phyloP scores from a whole-genome alignment of 2,329 filamentous ascomycete genomes.

The Sclerotinia borealis region DNA sequence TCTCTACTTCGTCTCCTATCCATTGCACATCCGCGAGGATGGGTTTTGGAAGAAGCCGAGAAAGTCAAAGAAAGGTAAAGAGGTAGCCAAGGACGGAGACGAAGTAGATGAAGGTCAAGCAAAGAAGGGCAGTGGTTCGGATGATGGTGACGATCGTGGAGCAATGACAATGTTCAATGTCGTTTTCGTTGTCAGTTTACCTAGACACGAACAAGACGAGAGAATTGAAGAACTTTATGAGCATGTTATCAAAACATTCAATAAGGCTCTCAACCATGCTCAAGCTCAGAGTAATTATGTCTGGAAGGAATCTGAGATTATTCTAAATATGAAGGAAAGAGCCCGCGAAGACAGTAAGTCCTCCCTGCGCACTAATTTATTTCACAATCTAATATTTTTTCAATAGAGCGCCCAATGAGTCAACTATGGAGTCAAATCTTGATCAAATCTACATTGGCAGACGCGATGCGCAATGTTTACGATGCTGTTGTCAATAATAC shows the following conservation, averaged over 20 bases:
- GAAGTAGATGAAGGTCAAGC: constrained; percentile 11
- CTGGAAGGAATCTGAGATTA: constrained; percentile 81
- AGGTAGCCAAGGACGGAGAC: constrained; percentile 13
- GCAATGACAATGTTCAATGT: constrained; percentile 95
- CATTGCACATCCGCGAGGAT: constrained; percentile 73
- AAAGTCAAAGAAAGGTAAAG: constrained; percentile 34
- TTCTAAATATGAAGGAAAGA: constrained; percentile 75
- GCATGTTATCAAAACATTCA: constrained; percentile 86
- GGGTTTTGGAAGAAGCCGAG: constrained; percentile 65
- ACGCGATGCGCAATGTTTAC: constrained; percentile 76
- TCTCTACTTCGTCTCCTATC: constrained; percentile 74
- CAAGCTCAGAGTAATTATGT: constrained; percentile 88
- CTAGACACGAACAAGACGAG: constrained; percentile 68
- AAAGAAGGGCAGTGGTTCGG: constrained; percentile 27
- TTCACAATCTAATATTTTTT: constrained; percentile 10
- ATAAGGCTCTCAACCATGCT: constrained; percentile 86
- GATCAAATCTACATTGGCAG: constrained; percentile 69
- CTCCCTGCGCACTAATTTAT: neutral
- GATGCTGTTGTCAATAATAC: constrained; percentile 75
- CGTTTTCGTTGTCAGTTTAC: constrained; percentile 83
- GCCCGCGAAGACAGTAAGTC: constrained; percentile 57
- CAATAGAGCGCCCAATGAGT: constrained; percentile 44
- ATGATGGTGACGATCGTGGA: constrained; percentile 26
- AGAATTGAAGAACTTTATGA: constrained; percentile 75
- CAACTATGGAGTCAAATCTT: constrained; percentile 66